Conservation (phyloP, 176 grass and related monocot species). For the Olyra latifolia region DNA sequence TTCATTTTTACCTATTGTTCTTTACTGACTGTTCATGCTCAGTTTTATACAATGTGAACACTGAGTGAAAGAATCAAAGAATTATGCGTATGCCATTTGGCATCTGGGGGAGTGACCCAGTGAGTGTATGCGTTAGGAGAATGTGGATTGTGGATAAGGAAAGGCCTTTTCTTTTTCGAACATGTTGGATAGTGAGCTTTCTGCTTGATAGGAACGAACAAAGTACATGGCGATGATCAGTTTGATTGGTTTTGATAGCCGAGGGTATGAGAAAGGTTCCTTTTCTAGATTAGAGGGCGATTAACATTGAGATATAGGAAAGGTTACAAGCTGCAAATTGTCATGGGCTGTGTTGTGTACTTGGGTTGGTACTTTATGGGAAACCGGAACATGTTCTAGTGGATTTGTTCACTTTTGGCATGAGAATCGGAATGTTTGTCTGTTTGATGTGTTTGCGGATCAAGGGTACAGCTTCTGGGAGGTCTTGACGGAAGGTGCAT, state of each 20-base stretch:
- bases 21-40: background rate
- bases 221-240: slow-evolving; percentile 4
- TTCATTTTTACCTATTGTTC: background rate
- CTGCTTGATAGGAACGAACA: slow-evolving; percentile 15
- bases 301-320: slow-evolving; percentile 8
- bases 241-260: background rate
- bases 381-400: background rate
- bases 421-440: background rate
- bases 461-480: background rate
- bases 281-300: background rate
- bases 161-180: slow-evolving; percentile 24
- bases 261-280: background rate
- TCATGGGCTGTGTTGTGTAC: background rate
- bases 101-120: background rate
- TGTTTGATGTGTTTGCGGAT: background rate
- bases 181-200: slow-evolving; percentile 19
- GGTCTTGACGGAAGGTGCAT: background rate
- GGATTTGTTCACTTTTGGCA: slow-evolving; percentile 4
- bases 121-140: background rate
- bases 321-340: background rate
- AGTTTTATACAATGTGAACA: slow-evolving; percentile 2
- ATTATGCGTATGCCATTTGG: background rate
- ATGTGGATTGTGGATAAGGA: slow-evolving; percentile 24
- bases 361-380: background rate
- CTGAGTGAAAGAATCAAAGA: background rate